Base-by-base conservation (phyloP, 2,329 filamentous ascomycete genomes). In the Diaporthe vexans region DNA sequence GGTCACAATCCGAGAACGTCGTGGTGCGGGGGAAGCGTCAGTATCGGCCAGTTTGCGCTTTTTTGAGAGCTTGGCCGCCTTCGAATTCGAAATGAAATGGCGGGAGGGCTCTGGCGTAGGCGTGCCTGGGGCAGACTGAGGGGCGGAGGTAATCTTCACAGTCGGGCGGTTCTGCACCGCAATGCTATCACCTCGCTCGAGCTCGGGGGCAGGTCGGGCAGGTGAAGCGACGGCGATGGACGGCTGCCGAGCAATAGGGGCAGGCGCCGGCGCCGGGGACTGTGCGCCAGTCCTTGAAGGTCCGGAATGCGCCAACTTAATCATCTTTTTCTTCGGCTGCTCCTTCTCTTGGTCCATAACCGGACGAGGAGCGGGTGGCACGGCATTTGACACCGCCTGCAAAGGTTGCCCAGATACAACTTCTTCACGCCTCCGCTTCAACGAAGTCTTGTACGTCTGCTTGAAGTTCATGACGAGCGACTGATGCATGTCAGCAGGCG, bases 341-440 rank as follows among this genome's bases (percentile, higher is more conserved):
- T 78, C 76, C 9, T 74, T 73, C 71, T 79, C 79, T 57, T 74
- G 75, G 46, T 79, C 46, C 21, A 40, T 68, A 33, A 51, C n/a
- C 48, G 65, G 37, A 35, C 58, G 65, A 52, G 65, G 24, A 24
- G 37, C 15, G 21, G 56, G 21, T 35, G 29, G 43, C 57, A 57
- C 21, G 6, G 35, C 43, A 56, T n/a, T 10, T 46, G 63, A 15
- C 24, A 43, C 57, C 19, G 40, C 29, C 21, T 58, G 56, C 54
- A 33, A 24, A 43, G 73, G 54, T 35, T 63, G 48, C 61, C 80
- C 78, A 33, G 77, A 21, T 33, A 77, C 75, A 11, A 80, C 76
- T 35, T 79, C 75, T 75, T 78, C 85, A 29, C 91, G 91, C 79
- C 92, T 90, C 59, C 86, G 85, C 70, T 86, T 85, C 73, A 71